Evolutionary conservation across 1,284 basidiomycete genomes (phyloP), one percentile per base, ranked within the genome.

Genomic region (Mycosarcoma maydis): DNA sequence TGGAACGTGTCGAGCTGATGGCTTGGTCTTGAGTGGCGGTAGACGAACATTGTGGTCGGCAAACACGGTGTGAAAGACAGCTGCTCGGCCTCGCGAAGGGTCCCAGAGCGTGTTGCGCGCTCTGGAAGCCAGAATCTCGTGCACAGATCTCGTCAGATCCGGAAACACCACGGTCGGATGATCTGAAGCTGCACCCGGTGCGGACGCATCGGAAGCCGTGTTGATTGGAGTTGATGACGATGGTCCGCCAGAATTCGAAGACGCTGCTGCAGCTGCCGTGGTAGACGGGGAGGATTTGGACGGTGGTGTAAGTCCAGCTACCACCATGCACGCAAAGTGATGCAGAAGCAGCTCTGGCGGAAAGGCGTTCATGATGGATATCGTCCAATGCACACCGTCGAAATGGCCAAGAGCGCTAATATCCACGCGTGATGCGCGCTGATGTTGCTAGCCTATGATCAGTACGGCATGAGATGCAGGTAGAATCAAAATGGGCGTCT

Each of bases 21-120:
- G 39, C 86, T 84, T 60, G 89, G 83, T 85, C 83, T 94, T 96
- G 40, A 92, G 87, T 4, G 92, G 91, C 0, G 94, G 94, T 67
- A 97, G 91, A 27, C 89, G 88, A 43, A 90, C 85, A 60, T 87
- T 86, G 19, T 66, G 62, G 14, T 75, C 72, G 22, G 72, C 72
- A 22, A 78, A 67, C 27, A 77, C 60, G 14, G 70, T 62, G 37
- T 75, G 72, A 30, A 78, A 78, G n/a, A 70, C 69, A 24, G 73
- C 68, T 14, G 68, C 37, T 10, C 60, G 30, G 0, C 66, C 72
- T 3, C 70, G 54, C 8, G 74, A 57, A 6, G 76, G 70, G 32
- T 76, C 73, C 75, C 75, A 78, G 6, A 70, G 34, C 6, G 67
- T 49, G 32, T 59, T 60, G 16, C 58, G 42, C 24, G 64, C 76